phyloP scores from a whole-genome alignment of 2,329 filamentous ascomycete genomes.

The Lojkania enalia region DNA sequence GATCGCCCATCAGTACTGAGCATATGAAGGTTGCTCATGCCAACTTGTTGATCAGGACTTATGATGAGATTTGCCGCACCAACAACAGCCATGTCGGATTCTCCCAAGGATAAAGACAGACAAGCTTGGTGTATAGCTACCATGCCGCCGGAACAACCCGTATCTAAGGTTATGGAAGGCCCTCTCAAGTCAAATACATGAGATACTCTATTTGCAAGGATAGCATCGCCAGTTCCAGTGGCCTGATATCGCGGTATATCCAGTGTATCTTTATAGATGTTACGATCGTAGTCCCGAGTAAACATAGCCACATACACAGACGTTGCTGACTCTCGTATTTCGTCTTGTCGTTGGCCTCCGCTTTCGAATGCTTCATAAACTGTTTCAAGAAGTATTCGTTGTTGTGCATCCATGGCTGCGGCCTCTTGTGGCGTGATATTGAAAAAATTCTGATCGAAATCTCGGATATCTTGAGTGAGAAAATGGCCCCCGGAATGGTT shows the following conservation, averaged over 20 bases:
- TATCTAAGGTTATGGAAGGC: conserved; percentile 6
- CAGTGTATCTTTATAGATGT: neutral
- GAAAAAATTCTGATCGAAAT: conserved; percentile 20
- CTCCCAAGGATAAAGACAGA: neutral
- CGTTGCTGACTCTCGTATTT: conserved; percentile 3
- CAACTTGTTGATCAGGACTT: neutral
- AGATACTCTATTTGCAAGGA: conserved; percentile 4
- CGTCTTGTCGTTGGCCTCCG: neutral
- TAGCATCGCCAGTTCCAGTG: neutral
- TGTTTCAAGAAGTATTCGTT: conserved; percentile 15
- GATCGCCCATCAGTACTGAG: neutral
- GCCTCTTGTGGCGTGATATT: conserved; percentile 13
- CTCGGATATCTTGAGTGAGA: neutral
- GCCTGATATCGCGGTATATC: neutral
- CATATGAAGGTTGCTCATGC: neutral
- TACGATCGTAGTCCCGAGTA: conserved; percentile 2
- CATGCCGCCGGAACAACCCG: conserved; percentile 5
- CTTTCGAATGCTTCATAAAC: conserved; percentile 8
- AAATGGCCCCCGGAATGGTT: neutral
- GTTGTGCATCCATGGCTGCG: conserved; percentile 18
- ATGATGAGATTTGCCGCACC: conserved; percentile 10
- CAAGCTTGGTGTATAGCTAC: conserved; percentile 11
- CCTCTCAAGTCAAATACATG: conserved; percentile 6
- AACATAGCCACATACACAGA: neutral
- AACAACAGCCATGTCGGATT: neutral